Evolutionary conservation across 2,329 filamentous ascomycete genomes (phyloP).

Genomic region (Xylaria polymorpha): DNA sequence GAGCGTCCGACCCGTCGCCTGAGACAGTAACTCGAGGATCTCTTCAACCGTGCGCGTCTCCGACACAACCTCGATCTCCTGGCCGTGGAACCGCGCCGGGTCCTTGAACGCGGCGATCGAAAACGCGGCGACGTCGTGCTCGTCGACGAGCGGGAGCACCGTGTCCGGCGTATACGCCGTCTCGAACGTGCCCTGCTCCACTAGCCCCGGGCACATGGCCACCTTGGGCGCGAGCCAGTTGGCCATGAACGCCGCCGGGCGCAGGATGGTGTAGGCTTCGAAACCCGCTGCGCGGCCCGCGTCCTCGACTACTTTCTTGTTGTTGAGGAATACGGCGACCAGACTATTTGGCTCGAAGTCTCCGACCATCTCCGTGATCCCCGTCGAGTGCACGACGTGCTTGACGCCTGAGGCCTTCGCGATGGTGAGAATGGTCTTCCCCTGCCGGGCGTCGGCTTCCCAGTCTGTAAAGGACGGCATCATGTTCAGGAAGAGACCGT

Average conservation of each 20-base stretch:
- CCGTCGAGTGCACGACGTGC: conserved; percentile 37
- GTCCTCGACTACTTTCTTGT: conserved; percentile 35
- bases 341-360: conserved; percentile 1
- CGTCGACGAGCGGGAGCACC: conserved; percentile 34
- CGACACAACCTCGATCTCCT: conserved; percentile 56
- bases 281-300: conserved; percentile 30
- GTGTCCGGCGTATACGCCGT: conserved; percentile 35
- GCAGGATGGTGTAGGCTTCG: conserved; percentile 39
- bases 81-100: conserved; percentile 54
- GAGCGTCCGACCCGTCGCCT: conserved; percentile 52
- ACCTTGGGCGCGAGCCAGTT: conserved; percentile 43
- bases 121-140: conserved; percentile 39
- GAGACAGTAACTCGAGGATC: conserved; percentile 53
- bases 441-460: conserved; percentile 32
- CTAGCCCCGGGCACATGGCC: conserved; percentile 28
- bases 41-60: conserved; percentile 51
- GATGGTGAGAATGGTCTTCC: conserved; percentile 31
- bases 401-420: conserved; percentile 40
- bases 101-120: conserved; percentile 48
- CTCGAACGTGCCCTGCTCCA: conserved; percentile 34
- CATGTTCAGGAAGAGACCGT: conserved; percentile 39
- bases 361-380: background rate
- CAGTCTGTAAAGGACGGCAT: conserved; percentile 28
- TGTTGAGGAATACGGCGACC: conserved; percentile 20
- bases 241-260: conserved; percentile 39